Percentiles rank a stretch among this genome's conserved stretches.
phyloP scores from a whole-genome alignment of 2,329 filamentous ascomycete species.

The Trichoderma simmonsii region DNA sequence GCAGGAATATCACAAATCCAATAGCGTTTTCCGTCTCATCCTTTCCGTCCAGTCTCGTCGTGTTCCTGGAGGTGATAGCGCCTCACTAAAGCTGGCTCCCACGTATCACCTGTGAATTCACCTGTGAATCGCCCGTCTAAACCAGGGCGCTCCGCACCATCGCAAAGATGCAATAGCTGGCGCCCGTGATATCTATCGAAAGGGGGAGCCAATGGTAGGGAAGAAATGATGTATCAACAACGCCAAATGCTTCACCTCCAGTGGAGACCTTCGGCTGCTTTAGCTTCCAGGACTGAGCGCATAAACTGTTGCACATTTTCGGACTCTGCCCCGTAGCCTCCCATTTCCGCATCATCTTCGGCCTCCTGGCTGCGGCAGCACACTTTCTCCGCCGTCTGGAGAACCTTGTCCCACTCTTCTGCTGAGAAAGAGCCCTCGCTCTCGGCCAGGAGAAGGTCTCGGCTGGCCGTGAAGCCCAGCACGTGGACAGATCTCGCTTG shows the following conservation, averaged over 20 bases:
- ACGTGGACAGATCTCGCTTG: constrained; percentile 71
- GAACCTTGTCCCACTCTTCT: constrained; percentile 70
- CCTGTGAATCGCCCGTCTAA: not conserved
- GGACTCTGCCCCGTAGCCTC: constrained; percentile 42
- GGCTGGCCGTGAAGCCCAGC: constrained; percentile 74
- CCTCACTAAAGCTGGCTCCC: not conserved
- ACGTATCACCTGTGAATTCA: not conserved
- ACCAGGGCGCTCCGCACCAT: not conserved
- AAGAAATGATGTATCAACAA: constrained; percentile 5
- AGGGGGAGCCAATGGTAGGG: not conserved
- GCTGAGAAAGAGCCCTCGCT: constrained; percentile 77
- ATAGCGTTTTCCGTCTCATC: not conserved
- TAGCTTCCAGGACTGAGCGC: constrained; percentile 57
- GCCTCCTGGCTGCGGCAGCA: constrained; percentile 52
- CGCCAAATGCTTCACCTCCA: constrained; percentile 48
- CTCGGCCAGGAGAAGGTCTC: constrained; percentile 72
- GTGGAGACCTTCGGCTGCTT: constrained; percentile 51
- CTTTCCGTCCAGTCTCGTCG: not conserved
- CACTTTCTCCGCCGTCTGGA: constrained; percentile 59
- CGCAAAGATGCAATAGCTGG: not conserved
- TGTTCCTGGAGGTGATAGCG: not conserved
- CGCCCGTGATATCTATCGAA: not conserved
- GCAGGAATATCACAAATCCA: not conserved
- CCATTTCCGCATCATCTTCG: constrained; percentile 43
- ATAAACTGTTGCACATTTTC: constrained; percentile 58